These are phyloP conservation scores for Quercus aquifolioides DNA, from an alignment of 306 rosid genomes.

Conservation along the genomic window DNA sequence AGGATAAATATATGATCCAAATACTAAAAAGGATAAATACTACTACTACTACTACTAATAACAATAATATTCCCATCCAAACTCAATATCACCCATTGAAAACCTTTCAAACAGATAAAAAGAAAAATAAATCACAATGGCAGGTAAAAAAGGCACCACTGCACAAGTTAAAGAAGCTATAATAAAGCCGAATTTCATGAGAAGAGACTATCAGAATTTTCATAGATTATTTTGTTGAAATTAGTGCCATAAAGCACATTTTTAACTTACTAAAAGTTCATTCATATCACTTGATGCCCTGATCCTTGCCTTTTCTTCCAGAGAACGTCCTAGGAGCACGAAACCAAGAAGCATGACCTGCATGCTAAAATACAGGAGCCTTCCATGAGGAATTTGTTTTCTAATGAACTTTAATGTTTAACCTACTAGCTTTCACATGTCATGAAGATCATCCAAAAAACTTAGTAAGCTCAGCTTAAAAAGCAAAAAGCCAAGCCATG, in stretches of 20 bases:
- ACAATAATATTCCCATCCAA: too few relatives aligned
- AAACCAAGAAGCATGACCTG: constrained; percentile 99
- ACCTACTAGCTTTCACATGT: not conserved
- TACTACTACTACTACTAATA: too few relatives aligned
- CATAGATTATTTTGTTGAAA: not conserved
- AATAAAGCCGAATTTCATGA: not conserved
- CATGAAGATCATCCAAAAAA: not conserved
- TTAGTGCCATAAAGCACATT: not conserved
- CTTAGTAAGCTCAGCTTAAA: too few relatives aligned
- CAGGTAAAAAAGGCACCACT: not conserved
- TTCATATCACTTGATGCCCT: constrained; percentile 98
- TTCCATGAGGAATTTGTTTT: constrained; percentile 43
- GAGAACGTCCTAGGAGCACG: constrained; percentile 95
- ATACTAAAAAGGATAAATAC: not conserved
- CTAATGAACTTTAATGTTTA: constrained; percentile 15
- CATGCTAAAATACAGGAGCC: constrained; percentile 58
- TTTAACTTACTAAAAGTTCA: constrained; percentile 77
- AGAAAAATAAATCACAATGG: not conserved
- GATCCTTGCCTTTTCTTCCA: constrained; percentile 91
- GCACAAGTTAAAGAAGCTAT: not conserved
- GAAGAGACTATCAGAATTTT: not conserved
- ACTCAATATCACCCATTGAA: not conserved
- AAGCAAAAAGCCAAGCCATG: constrained; percentile 2
- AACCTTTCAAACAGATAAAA: not conserved
- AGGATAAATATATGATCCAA: too few relatives aligned